Evolutionary conservation across 495 filamentous ascomycete genomes (phyloP), one percentile per base, ranked within the genome.

Genomic region (Xylaria venustula): DNA sequence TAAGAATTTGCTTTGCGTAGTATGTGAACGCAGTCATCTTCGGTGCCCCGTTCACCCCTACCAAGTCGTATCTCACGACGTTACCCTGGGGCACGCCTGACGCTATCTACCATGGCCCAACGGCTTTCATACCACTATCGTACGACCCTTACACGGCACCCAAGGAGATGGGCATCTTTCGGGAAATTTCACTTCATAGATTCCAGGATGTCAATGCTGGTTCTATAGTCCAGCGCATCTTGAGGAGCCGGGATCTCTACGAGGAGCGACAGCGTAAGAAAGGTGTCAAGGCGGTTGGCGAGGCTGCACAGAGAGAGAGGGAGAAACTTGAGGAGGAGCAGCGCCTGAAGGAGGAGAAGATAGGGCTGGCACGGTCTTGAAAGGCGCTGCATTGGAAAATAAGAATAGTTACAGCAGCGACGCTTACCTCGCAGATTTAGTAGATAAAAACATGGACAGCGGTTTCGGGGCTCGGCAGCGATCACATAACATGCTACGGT

Each of bases 51-150:
- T 96, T 93, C 73, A 85, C 85, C 0, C 92, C 92, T 1, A 91
- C 85, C 25, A 78, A 85, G 64, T 71, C 81, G 2, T 99, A 94
- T 67, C 80, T 99, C 30, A 81, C 80, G 23, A 78, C 84, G 7
- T 79, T 95, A 30, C 93, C 93, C 0, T 87, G 84, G 64, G 89
- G 91, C 25, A 83, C 80, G 14, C 90, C 91, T 3, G 79, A 88
- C 67, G 87, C 85, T 4, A 92, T 99, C 53, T 99, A 97, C 73
- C 94, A 99, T 75, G 94, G 94, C 9, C 91, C 92, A 0, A 98
- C 95, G 0, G 84, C 89, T 20, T 96, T 96, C 71, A 95, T 96
- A 75, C 89, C 90, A 1, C 80, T 90, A 20, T 90, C 86, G 25
- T 89, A 91, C 66, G 93, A 98, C 71, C 91, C 93, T 1, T 98